phyloP scores from a whole-genome alignment of 2,329 filamentous ascomycete genomes.

The Beauveria rudraprayagi region DNA sequence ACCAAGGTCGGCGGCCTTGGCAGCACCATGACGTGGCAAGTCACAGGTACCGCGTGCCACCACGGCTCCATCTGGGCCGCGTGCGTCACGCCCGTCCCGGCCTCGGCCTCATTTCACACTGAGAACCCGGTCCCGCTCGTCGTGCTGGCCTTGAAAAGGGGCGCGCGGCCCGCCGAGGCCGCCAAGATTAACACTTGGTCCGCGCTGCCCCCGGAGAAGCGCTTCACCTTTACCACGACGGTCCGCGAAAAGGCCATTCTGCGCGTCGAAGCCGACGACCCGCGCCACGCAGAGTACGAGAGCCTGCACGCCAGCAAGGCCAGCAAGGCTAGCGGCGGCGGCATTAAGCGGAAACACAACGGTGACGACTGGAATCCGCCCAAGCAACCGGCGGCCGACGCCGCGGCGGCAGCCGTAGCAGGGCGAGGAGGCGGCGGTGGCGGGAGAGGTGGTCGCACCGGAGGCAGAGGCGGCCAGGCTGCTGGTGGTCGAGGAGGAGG shows the following conservation, averaged over 20 bases:
- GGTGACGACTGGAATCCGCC: conserved; percentile 36
- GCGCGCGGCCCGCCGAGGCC: conserved; percentile 70
- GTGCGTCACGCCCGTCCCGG: conserved; percentile 63
- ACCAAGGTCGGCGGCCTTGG: conserved; percentile 83
- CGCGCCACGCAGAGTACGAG: conserved; percentile 54
- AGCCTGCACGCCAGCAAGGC: conserved; percentile 52
- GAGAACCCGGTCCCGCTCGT: conserved; percentile 73
- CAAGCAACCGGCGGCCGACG: conserved; percentile 16
- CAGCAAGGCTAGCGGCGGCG: conserved; percentile 38
- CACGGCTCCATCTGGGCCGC: conserved; percentile 86
- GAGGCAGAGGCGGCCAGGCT: conserved; percentile 26
- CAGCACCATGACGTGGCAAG: conserved; percentile 74
- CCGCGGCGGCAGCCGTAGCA: background rate
- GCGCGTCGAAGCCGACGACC: conserved; percentile 66
- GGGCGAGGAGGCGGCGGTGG: conserved; percentile 20
- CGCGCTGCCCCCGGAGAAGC: conserved; percentile 60
- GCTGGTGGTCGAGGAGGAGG: conserved; percentile 22
- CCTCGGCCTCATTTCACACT: conserved; percentile 62
- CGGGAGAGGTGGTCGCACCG: conserved; percentile 18
- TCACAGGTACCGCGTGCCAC: conserved; percentile 64
- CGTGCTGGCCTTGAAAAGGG: conserved; percentile 71
- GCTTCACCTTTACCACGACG: conserved; percentile 70
- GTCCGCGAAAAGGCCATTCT: conserved; percentile 83
- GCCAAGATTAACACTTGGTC: conserved; percentile 78
- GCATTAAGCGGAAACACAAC: conserved; percentile 47